phyloP scores from a whole-genome alignment of 345 rosid species.

The Rhizophora mangle region DNA sequence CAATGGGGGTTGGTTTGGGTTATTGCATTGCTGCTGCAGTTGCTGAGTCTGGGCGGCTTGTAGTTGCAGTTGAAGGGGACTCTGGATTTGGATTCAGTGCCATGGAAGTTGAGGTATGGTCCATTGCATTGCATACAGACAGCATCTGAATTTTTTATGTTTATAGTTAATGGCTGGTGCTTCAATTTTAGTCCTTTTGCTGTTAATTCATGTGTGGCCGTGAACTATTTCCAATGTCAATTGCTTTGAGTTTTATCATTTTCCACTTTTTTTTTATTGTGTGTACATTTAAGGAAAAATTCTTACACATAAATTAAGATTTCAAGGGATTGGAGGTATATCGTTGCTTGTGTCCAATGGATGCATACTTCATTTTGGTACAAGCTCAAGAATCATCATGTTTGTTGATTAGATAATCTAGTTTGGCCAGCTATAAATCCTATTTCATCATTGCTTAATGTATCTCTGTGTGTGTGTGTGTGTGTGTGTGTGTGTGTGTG shows the following conservation, averaged over 20 bases:
- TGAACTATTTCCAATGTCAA: background rate
- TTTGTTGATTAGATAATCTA: background rate
- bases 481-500: too few relatives aligned
- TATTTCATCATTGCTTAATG: too few relatives aligned
- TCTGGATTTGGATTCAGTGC: constrained; percentile 98
- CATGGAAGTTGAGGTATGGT: constrained; percentile 91
- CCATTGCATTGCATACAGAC: background rate
- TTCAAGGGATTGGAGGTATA: background rate
- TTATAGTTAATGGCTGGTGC: background rate
- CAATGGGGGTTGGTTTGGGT: constrained; percentile 99
- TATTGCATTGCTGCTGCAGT: constrained; percentile 97
- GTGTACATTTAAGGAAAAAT: background rate
- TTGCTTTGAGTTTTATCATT: background rate
- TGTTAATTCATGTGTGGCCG: background rate
- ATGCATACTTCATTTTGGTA: background rate
- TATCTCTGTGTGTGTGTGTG: too few relatives aligned
- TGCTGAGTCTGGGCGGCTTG: constrained; percentile 83
- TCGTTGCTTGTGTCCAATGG: background rate
- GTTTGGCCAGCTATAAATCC: too few relatives aligned
- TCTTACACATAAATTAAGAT: background rate
- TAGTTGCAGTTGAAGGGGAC: constrained; percentile 96
- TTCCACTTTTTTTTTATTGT: background rate
- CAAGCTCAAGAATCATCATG: background rate
- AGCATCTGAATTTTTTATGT: background rate
- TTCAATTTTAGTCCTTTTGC: background rate